These are phyloP conservation scores for Mycena epipterygia DNA, from an alignment of 768 basidiomycete genomes.

Conservation along the genomic window DNA sequence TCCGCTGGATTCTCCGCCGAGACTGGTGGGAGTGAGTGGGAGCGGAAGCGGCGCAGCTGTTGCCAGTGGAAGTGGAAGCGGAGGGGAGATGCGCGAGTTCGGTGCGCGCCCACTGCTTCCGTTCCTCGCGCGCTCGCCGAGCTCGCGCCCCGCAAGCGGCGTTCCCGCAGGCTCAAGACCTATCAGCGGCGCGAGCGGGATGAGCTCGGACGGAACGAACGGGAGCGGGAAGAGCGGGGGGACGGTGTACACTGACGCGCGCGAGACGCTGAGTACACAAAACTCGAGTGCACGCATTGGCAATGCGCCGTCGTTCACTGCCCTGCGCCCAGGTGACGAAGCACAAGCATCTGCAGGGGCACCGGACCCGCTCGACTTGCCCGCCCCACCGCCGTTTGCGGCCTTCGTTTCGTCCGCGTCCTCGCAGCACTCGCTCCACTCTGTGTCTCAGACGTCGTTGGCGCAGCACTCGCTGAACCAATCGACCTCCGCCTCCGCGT, in stretches of 20 bases:
- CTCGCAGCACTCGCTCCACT: conserved; percentile 10
- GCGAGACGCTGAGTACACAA: conserved; percentile 32
- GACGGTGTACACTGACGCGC: conserved; percentile 35
- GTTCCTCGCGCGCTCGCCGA: conserved; percentile 24
- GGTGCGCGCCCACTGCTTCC: conserved; percentile 22
- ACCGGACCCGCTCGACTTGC: conserved; percentile 34
- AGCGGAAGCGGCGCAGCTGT: background rate
- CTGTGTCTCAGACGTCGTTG: conserved; percentile 10
- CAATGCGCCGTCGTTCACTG: too few relatives aligned
- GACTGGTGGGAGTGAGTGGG: background rate
- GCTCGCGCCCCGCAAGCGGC: conserved; percentile 8
- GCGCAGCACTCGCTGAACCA: conserved; percentile 1
- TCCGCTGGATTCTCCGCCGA: background rate
- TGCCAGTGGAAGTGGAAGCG: background rate
- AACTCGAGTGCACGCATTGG: conserved; percentile 10
- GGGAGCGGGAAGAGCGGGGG: conserved; percentile 34
- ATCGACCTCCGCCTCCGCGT: background rate
- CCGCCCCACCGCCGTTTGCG: conserved; percentile 28
- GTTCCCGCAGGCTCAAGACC: background rate
- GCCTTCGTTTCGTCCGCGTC: conserved; percentile 26
- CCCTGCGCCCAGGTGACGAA: too few relatives aligned
- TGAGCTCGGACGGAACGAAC: conserved; percentile 28
- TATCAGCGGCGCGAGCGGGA: conserved; percentile 21
- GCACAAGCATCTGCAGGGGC: too few relatives aligned
- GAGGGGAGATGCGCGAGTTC: conserved; percentile 32